Conservation (phyloP, 352 stramenopile species). For the Globisporangium emineosum region DNA sequence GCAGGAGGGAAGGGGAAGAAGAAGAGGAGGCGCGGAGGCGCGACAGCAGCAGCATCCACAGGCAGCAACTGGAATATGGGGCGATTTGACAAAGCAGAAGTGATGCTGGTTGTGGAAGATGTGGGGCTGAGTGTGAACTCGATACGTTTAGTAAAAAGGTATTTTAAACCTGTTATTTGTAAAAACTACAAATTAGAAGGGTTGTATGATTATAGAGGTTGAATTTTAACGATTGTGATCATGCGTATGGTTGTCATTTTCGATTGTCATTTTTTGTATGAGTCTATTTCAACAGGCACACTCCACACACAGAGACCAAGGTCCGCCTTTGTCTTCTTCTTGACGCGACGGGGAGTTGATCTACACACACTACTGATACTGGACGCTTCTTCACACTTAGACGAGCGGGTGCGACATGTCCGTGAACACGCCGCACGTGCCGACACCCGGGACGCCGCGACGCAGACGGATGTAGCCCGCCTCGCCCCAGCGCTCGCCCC, state of each 20-base stretch:
- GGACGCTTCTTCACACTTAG: background rate
- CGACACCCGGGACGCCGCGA: constrained; percentile 53
- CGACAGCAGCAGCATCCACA: background rate
- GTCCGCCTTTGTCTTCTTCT: background rate
- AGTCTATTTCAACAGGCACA: too few relatives aligned
- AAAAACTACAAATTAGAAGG: too few relatives aligned
- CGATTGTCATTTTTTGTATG: too few relatives aligned
- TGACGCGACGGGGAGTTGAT: background rate
- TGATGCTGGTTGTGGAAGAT: background rate
- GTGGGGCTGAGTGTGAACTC: background rate
- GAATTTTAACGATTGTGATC: too few relatives aligned
- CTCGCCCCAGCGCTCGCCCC: constrained; percentile 92
- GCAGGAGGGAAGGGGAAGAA: background rate
- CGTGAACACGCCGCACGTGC: constrained; percentile 44
- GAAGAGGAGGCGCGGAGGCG: background rate
- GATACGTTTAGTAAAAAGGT: too few relatives aligned
- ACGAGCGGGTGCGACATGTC: constrained; percentile 43
- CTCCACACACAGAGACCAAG: background rate
- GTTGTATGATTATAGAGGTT: too few relatives aligned
- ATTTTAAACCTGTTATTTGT: too few relatives aligned
- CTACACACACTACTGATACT: background rate
- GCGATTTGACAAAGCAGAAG: too few relatives aligned
- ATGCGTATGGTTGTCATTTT: too few relatives aligned
- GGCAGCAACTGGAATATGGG: background rate
- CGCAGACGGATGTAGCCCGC: constrained; percentile 91